These are phyloP conservation scores for Bruguiera parviflora DNA, from an alignment of 345 rosid genomes.

Conservation along the genomic window DNA sequence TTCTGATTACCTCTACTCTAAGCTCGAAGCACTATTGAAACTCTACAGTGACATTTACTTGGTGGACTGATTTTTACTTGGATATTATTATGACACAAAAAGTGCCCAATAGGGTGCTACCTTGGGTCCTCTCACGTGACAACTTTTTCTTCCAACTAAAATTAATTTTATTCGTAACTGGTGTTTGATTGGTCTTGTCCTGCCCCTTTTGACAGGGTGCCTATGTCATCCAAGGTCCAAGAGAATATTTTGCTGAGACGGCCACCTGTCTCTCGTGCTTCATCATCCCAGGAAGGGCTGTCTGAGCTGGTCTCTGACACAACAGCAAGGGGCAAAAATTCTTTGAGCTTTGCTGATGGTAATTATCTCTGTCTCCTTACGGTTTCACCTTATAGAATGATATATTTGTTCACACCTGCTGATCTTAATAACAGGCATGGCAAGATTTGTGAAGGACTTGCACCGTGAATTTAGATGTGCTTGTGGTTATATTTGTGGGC, in stretches of 20 bases:
- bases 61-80: too few relatives aligned
- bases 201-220: slow-evolving; percentile 9
- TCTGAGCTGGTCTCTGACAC: slow-evolving; percentile 21
- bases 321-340: slow-evolving; percentile 1
- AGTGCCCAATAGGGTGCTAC: too few relatives aligned
- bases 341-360: slow-evolving; percentile 15
- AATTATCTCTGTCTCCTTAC: not conserved
- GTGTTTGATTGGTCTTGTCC: not conserved
- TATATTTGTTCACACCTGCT: not conserved
- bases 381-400: not conserved
- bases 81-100: too few relatives aligned
- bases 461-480: not conserved
- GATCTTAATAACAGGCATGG: not conserved
- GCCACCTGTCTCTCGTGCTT: slow-evolving; percentile 15
- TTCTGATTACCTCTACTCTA: too few relatives aligned
- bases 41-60: too few relatives aligned
- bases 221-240: slow-evolving; percentile 15
- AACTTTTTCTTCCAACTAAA: too few relatives aligned
- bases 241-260: slow-evolving; percentile 24
- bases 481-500: too few relatives aligned
- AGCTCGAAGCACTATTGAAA: too few relatives aligned
- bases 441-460: not conserved
- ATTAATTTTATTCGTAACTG: too few relatives aligned
- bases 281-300: slow-evolving; percentile 22
- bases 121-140: too few relatives aligned